phyloP scores from a whole-genome alignment of 2,329 filamentous ascomycete species.

The Aaosphaeria pasadenensis region DNA sequence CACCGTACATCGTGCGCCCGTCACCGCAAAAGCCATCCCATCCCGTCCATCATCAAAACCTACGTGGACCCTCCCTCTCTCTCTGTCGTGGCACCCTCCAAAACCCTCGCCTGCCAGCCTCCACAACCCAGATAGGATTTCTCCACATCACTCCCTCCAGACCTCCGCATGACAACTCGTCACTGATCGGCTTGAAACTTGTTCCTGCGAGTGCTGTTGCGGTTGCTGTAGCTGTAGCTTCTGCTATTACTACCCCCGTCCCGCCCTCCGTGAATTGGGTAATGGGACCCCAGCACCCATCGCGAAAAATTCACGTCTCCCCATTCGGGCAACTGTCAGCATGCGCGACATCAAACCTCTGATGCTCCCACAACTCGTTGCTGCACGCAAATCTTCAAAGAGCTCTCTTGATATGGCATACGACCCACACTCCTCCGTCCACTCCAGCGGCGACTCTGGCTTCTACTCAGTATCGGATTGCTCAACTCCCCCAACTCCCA shows the following conservation, averaged over 20 bases:
- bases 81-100: constrained; percentile 37
- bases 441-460: constrained; percentile 34
- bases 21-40: constrained; percentile 14
- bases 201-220: background rate
- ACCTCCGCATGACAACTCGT: background rate
- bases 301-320: constrained; percentile 27
- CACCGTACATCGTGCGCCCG: too few relatives aligned
- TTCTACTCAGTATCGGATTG: constrained; percentile 61
- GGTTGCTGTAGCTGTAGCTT: too few relatives aligned
- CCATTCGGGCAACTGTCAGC: constrained; percentile 13
- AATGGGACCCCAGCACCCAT: constrained; percentile 34
- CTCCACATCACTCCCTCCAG: constrained; percentile 8
- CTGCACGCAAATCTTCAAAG: constrained; percentile 35
- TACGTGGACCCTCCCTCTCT: constrained; percentile 28
- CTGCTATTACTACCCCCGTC: constrained; percentile 1
- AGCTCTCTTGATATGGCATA: constrained; percentile 30
- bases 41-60: constrained; percentile 7
- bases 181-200: background rate
- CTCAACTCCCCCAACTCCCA: constrained; percentile 68
- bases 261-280: constrained; percentile 28
- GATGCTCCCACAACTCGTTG: constrained; percentile 37
- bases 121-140: constrained; percentile 15
- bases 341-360: constrained; percentile 41
- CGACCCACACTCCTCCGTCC: constrained; percentile 29
- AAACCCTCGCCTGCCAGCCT: constrained; percentile 30